Evolutionary conservation across 345 rosid genomes (phyloP), one percentile per base, ranked within the genome.

Genomic region (Pugionium dolabratum): DNA sequence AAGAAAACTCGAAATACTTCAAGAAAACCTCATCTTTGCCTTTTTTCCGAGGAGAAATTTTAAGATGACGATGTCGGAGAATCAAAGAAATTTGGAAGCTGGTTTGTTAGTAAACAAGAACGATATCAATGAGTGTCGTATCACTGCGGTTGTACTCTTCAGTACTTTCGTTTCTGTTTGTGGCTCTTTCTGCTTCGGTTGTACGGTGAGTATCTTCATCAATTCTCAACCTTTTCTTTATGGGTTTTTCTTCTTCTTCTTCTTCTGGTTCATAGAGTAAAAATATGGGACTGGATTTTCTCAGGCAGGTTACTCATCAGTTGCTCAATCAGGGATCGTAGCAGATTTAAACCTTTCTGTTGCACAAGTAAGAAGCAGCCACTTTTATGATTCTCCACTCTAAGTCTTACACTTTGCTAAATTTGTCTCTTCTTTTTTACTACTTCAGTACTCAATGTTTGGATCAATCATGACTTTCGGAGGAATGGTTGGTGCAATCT

Each of bases 291-390:
- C 28, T 72, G 6, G 29, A 9, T 8, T 30, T 59, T 28, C 18
- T 43, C 72, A 83, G 84, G 26, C 71, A 5, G 86, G 84, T 41
- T 80, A 73, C 51, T 80, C 86, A 67, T 82, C 84, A 0, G 76
- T 79, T 9, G 82, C 80, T 42, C 78, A 80, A 47, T 1, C 69
- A 45, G 78, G 77, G 36, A 83, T 83, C 51, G 29, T 29, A 59
- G 36, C 64, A 29, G 84, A 79, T n/a, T 48, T 83, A 49, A 76
- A 70, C 6, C 81, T 83, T 54, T 66, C 84, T 58, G 70, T 70
- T 26, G 69, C 77, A 59, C 73, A 74, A 63, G 86, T 78, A 58
- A 78, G 49, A 44, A 54, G 6, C 33, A 49, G 39, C 50, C 62
- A 7, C 32, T 37, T 2, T 11, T 8, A 26, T 53, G 54, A 18